Evolutionary conservation across 345 rosid genomes (phyloP).

Genomic region (Toxicodendron radicans): DNA sequence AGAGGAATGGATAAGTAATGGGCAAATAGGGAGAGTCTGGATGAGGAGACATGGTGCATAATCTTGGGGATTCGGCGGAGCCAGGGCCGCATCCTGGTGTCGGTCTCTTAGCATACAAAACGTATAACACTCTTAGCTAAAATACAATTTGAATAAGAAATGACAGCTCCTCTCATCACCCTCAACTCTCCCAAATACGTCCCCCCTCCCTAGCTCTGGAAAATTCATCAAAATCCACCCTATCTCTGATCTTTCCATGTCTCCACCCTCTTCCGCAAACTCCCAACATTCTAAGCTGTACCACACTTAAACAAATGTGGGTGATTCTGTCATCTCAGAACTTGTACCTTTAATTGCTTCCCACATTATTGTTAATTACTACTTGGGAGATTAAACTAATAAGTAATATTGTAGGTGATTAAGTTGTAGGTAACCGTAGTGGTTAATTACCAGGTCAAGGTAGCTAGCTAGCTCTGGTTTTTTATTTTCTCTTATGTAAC

Average conservation of each 20-base stretch:
- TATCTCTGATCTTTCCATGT: constrained; percentile 28
- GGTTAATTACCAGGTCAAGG: background rate
- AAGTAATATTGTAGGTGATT: background rate
- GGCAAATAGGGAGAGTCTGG: constrained; percentile 11
- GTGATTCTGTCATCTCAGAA: constrained; percentile 3
- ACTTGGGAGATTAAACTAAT: background rate
- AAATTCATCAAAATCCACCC: constrained; percentile 9
- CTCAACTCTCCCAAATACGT: constrained; percentile 14
- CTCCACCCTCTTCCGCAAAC: constrained; percentile 21
- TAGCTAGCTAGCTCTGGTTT: background rate
- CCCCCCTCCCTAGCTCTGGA: constrained; percentile 7
- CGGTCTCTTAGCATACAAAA: constrained; percentile 46
- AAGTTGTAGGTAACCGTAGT: background rate
- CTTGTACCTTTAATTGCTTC: background rate
- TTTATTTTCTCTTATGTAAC: constrained; percentile 23
- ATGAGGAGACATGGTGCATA: constrained; percentile 41
- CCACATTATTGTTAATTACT: background rate
- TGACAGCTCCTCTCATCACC: constrained; percentile 38
- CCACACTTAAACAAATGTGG: constrained; percentile 14
- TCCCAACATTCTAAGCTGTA: constrained; percentile 51
- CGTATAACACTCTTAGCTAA: constrained; percentile 26
- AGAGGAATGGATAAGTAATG: constrained; percentile 16
- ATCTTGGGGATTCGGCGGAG: constrained; percentile 48
- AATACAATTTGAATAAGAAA: constrained; percentile 28
- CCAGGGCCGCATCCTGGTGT: constrained; percentile 51